Base-by-base conservation (phyloP, 2,329 filamentous ascomycete species). In the Penicillium nordicum region DNA sequence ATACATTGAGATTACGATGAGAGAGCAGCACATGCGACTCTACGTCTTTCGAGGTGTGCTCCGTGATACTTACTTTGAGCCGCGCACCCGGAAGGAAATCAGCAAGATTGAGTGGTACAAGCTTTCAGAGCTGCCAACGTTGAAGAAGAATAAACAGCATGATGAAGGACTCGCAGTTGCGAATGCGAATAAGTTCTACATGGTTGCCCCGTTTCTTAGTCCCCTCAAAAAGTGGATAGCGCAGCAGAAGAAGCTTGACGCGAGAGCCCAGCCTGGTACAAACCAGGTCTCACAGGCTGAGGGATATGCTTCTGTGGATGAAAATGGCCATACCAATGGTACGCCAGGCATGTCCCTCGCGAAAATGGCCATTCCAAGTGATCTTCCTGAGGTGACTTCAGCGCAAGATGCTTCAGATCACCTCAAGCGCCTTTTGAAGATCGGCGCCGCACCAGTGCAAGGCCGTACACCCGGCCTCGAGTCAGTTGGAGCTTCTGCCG, bases 61-160 rank as follows among this genome's bases (percentile, higher is more conserved):
- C 14, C 89, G 89, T 80, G 87, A 96, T 66, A 93, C 91, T 0
- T 74, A 86, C 58, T 99, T 99, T 69, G 89, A 93, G 72, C 90
- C 95, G 4, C 87, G 87, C 65, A 97, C 94, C 6, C 83, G 95
- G 54, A 97, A 97, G 74, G 95, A 99, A 74, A 99, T 99, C 69
- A 96, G 93, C 75, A 95, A 91, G 75, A 96, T 99, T 57, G 81
- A 90, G 70, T 99, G 94, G 94, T 97, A 95, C 77, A 90, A 87
- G 65, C 79, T 99, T 40, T 89, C 88, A 0, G 92, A 97, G 58
- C 82, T 99, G 27, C 93, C 94, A 0, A 90, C 89, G 0, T 86
- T 90, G 66, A 86, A 87, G 53, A 89, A 88, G 72, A 85, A 81
- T 63, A 92, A 88, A 69, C 81, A 85, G n/a, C 81, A 84, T 44